Base-by-base conservation (phyloP, 805 yeast genomes). In the Ogataea pini region DNA sequence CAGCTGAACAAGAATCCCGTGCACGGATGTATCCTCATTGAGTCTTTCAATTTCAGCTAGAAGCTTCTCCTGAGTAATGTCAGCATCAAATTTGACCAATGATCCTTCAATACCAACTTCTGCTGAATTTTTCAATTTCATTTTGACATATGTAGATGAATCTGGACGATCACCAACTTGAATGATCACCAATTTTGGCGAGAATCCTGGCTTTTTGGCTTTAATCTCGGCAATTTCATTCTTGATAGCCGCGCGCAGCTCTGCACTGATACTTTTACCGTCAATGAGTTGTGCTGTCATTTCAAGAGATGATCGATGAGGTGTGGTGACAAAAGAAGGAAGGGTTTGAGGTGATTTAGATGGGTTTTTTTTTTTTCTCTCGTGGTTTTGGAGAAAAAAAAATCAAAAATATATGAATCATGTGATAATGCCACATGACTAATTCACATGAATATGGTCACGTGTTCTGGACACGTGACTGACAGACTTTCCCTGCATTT, bases 131-230 rank as follows among this genome's bases (percentile, higher is more conserved):
- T 87, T 90, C 56, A 88, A 75, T 70, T 92, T 92, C 85, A 91
- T 88, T 54, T 85, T 80, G 46, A 92, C 97, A 70, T 92, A 92
- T 9, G 96, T 88, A 12, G 88, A 79, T 2, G 96, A 88, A 65
- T 92, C 99, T 25, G 92, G 92, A 53, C 97, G 78, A 44, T 74
- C 76, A 36, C 98, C 97, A 28, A 92, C 95, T 70, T 92, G 98
- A 51, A 92, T 75, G 58, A 92, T 90, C 33, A 88, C 83, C 59
- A 92, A 74, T 46, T 78, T 76, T 7, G 98, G 97, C 51, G 76
- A 72, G 71, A 89, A 89, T n/a, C 64, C 57, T 7, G 79, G 70
- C 53, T 72, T 66, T 43, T 59, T 48, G 2, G 65, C 46, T 58
- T 80, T 78, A 46, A 78, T 61, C 10, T 63, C 59, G 17, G 63